Conservation (phyloP, 1,284 basidiomycete species). For the Apiotrichum gamsii region DNA sequence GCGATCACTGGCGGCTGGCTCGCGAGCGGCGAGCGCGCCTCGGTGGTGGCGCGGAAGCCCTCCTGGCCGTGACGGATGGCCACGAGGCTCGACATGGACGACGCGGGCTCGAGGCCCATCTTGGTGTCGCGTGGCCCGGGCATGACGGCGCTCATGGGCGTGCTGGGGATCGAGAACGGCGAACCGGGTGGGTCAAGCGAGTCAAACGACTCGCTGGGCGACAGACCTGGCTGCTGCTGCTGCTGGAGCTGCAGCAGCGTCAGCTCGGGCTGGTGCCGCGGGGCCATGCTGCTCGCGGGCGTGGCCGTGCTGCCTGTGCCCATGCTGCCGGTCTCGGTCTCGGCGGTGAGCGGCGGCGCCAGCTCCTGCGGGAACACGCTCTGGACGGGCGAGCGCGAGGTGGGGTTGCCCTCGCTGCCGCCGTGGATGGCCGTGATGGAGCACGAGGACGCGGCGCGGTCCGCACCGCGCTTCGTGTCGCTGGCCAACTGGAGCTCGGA, state of each 20-base stretch:
- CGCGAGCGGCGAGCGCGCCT: too few relatives aligned
- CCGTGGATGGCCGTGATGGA: constrained; percentile 41
- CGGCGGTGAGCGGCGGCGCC: background rate
- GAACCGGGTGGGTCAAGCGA: background rate
- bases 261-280: too few relatives aligned
- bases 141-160: background rate
- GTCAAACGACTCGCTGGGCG: background rate
- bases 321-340: background rate
- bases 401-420: constrained; percentile 30
- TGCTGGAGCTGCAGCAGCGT: too few relatives aligned
- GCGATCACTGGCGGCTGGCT: too few relatives aligned
- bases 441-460: constrained; percentile 31
- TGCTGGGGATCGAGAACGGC: background rate
- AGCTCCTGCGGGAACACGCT: background rate
- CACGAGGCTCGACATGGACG: constrained; percentile 31
- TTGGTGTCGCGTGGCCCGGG: constrained; percentile 7
- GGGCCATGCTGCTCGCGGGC: too few relatives aligned
- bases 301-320: too few relatives aligned
- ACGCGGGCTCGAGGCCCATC: constrained; percentile 30
- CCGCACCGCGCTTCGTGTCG: constrained; percentile 15
- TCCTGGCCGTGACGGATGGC: constrained; percentile 39
- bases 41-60: constrained; percentile 11
- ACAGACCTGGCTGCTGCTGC: background rate
- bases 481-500: background rate
- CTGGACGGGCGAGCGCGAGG: background rate